Conservation (phyloP, 2,329 filamentous ascomycete species). For the Cladophialophora immunda region DNA sequence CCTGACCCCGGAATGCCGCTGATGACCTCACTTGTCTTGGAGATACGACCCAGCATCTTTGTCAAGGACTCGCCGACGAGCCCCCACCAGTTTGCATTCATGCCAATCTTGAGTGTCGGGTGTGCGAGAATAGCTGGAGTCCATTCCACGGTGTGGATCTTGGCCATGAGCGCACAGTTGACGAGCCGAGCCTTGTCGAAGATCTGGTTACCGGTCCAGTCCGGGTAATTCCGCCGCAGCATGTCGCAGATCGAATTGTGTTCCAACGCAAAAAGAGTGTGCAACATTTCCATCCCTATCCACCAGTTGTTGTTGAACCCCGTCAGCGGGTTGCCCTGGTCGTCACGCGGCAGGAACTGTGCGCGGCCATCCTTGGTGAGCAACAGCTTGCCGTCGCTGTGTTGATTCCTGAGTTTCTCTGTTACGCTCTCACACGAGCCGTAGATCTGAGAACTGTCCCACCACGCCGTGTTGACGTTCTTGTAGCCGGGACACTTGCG, state of each 20-base stretch:
- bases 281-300: conserved; percentile 57
- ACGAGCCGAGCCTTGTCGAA: conserved; percentile 57
- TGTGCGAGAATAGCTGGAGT: conserved; percentile 59
- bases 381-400: conserved; percentile 52
- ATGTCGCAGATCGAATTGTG: conserved; percentile 57
- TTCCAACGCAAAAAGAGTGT: conserved; percentile 58
- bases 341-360: conserved; percentile 50
- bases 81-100: conserved; percentile 59
- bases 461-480: conserved; percentile 57
- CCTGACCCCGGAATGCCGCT: conserved; percentile 52
- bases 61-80: conserved; percentile 52
- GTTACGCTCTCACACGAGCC: conserved; percentile 53
- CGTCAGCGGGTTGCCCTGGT: conserved; percentile 50
- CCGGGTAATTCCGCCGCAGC: conserved; percentile 48
- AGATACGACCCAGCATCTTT: conserved; percentile 54
- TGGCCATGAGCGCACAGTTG: conserved; percentile 59
- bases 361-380: conserved; percentile 45
- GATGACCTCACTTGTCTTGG: conserved; percentile 51
- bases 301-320: conserved; percentile 59
- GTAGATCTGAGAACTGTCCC: conserved; percentile 59
- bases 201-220: conserved; percentile 52
- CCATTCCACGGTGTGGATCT: conserved; percentile 61
- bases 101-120: conserved; percentile 53
- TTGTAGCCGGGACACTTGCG: conserved; percentile 51
- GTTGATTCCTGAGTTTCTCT: conserved; percentile 46